Evolutionary conservation across 805 yeast genomes (phyloP), one percentile per base, ranked within the genome.

Genomic region (Ogataea wickerhamii): DNA sequence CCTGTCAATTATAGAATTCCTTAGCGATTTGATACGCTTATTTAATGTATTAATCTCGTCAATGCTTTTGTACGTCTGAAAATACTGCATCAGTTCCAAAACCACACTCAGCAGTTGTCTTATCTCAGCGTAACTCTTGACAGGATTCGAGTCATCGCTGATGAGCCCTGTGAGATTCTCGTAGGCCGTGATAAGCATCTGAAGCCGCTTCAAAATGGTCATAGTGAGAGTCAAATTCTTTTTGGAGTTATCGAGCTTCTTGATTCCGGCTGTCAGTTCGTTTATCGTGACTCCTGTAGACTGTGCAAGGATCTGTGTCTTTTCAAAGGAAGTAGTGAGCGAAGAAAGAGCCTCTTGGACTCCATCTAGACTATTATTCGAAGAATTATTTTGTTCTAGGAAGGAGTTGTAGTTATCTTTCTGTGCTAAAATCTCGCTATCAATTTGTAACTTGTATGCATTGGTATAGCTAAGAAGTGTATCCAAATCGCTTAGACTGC

Each of bases 151-250:
- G 3, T 51, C 42, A 29, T 55, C 66, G 17, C 68, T 61, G 1
- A 74, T 64, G 35, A 75, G 64, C 5, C 61, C 53, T 13, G 70
- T 70, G 32, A 87, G 68, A 45, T 76, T 76, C 28, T 78, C 79
- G 56, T 79, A 80, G 2, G 94, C 89, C 16, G 77, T 79, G 5
- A 85, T 72, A 34, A 93, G 68, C 86, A 89, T 89, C 54, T 88
- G 95, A 26, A 93, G 67, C 44, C 96, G 73, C 52, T 91, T 86
- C 48, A 91, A 68, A 25, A 88, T 79, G 1, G 94, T 87, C 85
- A 93, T 86, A 8, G 93, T 78, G 19, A 78, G 69, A 2, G 87
- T 89, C 34, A 93, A 66, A 58, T 93, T 93, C 55, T 76, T 78
- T 66, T 93, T 93, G 24, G 89, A 80, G 35, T 75, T 76, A 60